A percentile compares a stretch with the other conserved stretches of the same genome.
phyloP scores from a whole-genome alignment of 2,329 filamentous ascomycete species.

The Colletotrichum tamarilloi region DNA sequence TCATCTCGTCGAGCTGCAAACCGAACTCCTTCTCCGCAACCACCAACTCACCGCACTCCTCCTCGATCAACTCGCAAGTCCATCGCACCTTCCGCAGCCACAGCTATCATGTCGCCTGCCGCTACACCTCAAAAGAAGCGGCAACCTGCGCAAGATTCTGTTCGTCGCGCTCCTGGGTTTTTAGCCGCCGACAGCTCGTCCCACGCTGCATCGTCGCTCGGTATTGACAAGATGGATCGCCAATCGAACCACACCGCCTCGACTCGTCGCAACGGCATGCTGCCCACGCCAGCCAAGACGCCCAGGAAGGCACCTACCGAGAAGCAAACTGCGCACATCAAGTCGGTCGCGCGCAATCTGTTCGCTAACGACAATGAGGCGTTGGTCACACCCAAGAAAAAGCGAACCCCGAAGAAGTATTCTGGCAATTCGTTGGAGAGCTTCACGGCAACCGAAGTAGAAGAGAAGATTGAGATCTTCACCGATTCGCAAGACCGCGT shows the following conservation, averaged over 20 bases:
- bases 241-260: constrained; percentile 38
- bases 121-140: constrained; percentile 57
- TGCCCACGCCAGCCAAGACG: constrained; percentile 84
- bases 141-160: constrained; percentile 57
- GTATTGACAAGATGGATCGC: constrained; percentile 43
- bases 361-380: constrained; percentile 69
- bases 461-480: constrained; percentile 76
- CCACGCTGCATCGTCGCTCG: constrained; percentile 55
- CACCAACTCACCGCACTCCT: constrained; percentile 48
- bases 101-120: constrained; percentile 42
- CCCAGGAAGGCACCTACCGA: constrained; percentile 71
- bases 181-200: constrained; percentile 56
- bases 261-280: constrained; percentile 62
- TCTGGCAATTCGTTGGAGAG: constrained; percentile 66
- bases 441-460: constrained; percentile 67
- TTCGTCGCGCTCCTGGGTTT: constrained; percentile 58
- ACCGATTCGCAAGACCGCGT: constrained; percentile 84
- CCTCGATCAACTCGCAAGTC: constrained; percentile 47
- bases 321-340: constrained; percentile 62
- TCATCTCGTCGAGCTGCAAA: constrained; percentile 63
- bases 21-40: constrained; percentile 66
- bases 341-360: constrained; percentile 68
- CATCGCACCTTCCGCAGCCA: constrained; percentile 37
- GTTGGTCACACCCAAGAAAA: constrained; percentile 70
- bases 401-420: constrained; percentile 66